phyloP scores from a whole-genome alignment of 2,329 filamentous ascomycete species.

The Fusarium citri region DNA sequence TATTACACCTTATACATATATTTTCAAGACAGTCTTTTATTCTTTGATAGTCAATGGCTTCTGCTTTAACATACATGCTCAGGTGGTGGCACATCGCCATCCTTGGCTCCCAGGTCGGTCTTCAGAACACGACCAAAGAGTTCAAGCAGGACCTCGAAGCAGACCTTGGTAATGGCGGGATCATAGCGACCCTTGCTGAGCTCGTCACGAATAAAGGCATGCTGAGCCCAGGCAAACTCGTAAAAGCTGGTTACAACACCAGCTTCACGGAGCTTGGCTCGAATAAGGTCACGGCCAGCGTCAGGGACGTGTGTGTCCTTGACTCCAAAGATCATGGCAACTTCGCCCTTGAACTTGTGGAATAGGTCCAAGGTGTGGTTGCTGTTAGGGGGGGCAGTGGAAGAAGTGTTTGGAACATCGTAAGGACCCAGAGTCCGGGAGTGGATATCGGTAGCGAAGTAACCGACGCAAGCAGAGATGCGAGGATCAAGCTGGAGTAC shows the following conservation, averaged over 20 bases:
- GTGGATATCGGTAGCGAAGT: slow-evolving; percentile 95
- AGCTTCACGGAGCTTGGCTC: slow-evolving; percentile 81
- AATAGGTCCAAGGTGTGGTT: slow-evolving; percentile 67
- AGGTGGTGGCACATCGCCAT: slow-evolving; percentile 69
- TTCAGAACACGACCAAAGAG: slow-evolving; percentile 83
- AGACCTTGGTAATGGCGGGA: slow-evolving; percentile 84
- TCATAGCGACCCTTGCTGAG: slow-evolving; percentile 94
- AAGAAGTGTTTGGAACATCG: slow-evolving; percentile 60
- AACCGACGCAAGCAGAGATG: slow-evolving; percentile 82
- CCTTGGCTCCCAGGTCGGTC: slow-evolving; percentile 78
- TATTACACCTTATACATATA: slow-evolving; percentile 36
- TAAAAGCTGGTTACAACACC: slow-evolving; percentile 83
- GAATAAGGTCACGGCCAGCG: slow-evolving; percentile 83
- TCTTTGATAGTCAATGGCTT: background rate
- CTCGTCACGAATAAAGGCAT: slow-evolving; percentile 94
- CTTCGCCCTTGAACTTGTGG: slow-evolving; percentile 80
- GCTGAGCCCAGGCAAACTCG: slow-evolving; percentile 93
- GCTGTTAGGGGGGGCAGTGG: slow-evolving; percentile 53
- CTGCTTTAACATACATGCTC: slow-evolving; percentile 76
- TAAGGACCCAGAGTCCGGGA: slow-evolving; percentile 77
- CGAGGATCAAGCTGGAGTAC: slow-evolving; percentile 74
- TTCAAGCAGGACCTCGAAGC: slow-evolving; percentile 91
- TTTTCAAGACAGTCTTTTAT: background rate
- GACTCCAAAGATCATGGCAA: slow-evolving; percentile 92
- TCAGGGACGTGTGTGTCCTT: slow-evolving; percentile 91